A percentile compares a stretch with the other conserved stretches of the same genome.
phyloP scores from a whole-genome alignment of 805 yeast species.

The Ogataea ramenticola region DNA sequence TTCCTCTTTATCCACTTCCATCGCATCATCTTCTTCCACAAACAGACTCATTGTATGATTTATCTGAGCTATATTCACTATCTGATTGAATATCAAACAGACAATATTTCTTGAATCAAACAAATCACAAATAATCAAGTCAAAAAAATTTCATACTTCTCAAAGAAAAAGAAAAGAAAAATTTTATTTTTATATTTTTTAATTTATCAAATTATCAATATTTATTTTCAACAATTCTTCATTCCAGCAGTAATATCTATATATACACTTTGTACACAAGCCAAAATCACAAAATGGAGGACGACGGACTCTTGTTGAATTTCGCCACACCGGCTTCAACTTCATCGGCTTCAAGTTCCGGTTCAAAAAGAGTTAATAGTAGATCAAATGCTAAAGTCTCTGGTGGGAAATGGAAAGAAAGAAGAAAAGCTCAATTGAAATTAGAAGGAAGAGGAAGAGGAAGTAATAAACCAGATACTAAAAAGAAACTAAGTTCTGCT shows the following conservation, averaged over 20 bases:
- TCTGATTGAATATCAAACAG: no score
- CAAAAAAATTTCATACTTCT: no score
- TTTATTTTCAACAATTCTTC: neutral
- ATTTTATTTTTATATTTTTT: neutral
- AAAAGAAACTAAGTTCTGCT: conserved; percentile 1
- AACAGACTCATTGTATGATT: neutral
- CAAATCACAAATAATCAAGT: no score
- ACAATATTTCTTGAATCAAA: no score
- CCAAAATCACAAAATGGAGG: no score
- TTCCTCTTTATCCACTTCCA: neutral
- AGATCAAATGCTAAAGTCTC: conserved; percentile 32
- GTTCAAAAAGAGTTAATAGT: no score
- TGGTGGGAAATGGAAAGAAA: conserved; percentile 81
- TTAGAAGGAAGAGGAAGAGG: conserved; percentile 36
- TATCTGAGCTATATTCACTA: no score
- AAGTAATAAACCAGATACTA: neutral
- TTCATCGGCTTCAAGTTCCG: conserved; percentile 17
- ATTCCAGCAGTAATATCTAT: no score
- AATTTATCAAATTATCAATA: neutral
- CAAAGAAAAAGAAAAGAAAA: neutral
- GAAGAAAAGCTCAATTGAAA: conserved; percentile 53
- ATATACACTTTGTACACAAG: no score
- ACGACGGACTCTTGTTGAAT: conserved; percentile 72
- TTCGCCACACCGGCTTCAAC: conserved; percentile 39
- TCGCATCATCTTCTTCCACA: conserved; percentile 17